Conservation (phyloP, 805 yeast genomes). For the Maudiozyma turicensis region DNA sequence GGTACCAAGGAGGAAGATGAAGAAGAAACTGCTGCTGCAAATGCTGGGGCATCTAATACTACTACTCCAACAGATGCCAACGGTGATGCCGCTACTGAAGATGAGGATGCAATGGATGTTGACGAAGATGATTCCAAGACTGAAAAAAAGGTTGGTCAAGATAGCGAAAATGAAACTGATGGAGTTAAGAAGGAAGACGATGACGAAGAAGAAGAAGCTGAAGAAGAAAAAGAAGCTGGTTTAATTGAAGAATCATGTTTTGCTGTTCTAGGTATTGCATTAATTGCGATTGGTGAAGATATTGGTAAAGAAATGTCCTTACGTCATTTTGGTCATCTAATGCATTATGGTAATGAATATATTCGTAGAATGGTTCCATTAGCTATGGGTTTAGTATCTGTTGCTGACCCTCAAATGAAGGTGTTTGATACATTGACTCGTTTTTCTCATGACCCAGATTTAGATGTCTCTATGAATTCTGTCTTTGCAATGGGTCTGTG, state of each 20-base stretch:
- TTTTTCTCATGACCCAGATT: conserved; percentile 90
- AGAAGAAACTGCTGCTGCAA: conserved; percentile 13
- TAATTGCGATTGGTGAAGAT: conserved; percentile 95
- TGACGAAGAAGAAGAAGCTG: conserved; percentile 17
- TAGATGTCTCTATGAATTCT: conserved; percentile 89
- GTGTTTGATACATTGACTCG: conserved; percentile 93
- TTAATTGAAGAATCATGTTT: conserved; percentile 45
- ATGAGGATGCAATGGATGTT: conserved; percentile 9
- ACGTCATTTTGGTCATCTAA: conserved; percentile 93
- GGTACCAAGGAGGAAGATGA: conserved; percentile 22
- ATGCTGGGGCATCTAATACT: conserved; percentile 5
- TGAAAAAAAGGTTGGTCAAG: conserved; percentile 18
- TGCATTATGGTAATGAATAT: conserved; percentile 93
- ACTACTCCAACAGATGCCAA: neutral
- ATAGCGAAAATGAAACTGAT: conserved; percentile 16
- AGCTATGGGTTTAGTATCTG: conserved; percentile 93
- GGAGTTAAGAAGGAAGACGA: conserved; percentile 27
- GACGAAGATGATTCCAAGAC: conserved; percentile 36
- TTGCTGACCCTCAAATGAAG: conserved; percentile 93
- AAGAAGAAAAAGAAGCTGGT: conserved; percentile 26
- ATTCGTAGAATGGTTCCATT: conserved; percentile 92
- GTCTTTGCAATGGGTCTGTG: conserved; percentile 95
- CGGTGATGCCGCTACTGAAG: conserved; percentile 11
- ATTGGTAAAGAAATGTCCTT: conserved; percentile 96
- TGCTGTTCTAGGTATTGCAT: conserved; percentile 89